Conservation (phyloP, 2,329 filamentous ascomycete genomes). For the Septoria petroselini region DNA sequence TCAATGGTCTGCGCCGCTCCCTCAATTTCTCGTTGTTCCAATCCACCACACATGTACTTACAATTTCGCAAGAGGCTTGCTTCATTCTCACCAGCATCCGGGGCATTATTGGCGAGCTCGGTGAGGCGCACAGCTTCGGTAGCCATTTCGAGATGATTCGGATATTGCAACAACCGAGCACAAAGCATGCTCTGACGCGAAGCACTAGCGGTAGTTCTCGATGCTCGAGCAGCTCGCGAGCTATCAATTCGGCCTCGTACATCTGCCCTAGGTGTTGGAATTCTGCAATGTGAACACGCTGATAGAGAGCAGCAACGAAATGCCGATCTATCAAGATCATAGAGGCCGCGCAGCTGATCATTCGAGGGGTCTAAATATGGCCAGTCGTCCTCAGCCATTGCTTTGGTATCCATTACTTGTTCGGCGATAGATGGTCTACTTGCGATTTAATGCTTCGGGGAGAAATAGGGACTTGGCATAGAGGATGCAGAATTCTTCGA, state of each 20-base stretch:
- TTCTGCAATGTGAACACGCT: not conserved
- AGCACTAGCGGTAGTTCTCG: conserved; percentile 9
- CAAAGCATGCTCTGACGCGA: conserved; percentile 11
- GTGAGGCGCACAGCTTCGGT: conserved; percentile 9
- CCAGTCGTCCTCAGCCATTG: no score
- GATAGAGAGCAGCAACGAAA: not conserved
- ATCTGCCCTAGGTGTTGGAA: not conserved
- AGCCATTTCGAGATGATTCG: conserved; percentile 15
- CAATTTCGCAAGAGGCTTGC: no score
- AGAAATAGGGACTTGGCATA: no score
- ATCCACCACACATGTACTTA: no score
- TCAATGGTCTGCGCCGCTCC: no score
- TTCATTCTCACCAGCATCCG: not conserved
- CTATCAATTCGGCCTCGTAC: conserved; percentile 5
- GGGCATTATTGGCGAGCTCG: not conserved
- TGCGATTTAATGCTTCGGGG: no score
- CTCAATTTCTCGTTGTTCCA: no score
- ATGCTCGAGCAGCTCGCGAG: conserved; percentile 8
- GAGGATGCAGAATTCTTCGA: no score
- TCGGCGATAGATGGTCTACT: no score
- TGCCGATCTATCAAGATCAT: not conserved
- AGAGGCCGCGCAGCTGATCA: no score
- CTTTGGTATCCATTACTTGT: no score
- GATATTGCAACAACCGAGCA: conserved; percentile 3
- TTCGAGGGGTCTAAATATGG: no score